These are phyloP conservation scores for Colletotrichum plurivorum DNA, from an alignment of 2,329 filamentous ascomycete species.

Conservation along the genomic window DNA sequence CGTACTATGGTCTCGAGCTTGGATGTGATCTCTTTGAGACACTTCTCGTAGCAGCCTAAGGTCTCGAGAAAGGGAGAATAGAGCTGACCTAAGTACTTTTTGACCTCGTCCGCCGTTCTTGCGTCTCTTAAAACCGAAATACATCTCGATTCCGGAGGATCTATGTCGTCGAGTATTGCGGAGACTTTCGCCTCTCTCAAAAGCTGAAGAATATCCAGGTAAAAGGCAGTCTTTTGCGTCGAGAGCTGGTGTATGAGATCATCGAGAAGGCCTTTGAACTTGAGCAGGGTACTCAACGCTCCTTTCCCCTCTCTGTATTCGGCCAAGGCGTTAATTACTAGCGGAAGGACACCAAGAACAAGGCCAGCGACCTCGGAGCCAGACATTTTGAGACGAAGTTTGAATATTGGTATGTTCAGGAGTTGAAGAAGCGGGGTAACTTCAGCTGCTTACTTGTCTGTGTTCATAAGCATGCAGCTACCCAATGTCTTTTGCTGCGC, in stretches of 20 bases:
- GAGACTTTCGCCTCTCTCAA: not conserved
- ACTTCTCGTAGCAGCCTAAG: not conserved
- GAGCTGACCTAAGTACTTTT: not conserved
- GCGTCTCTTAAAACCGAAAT: not conserved
- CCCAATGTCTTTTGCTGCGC: no score
- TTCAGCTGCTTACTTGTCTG: not conserved
- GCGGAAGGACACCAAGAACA: not conserved
- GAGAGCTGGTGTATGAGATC: not conserved
- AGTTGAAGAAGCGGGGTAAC: not conserved
- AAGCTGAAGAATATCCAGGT: not conserved
- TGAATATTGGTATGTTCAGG: not conserved
- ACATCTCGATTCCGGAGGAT: not conserved
- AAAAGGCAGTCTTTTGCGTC: not conserved
- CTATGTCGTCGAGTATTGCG: not conserved
- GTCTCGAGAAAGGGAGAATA: not conserved
- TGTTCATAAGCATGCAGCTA: no score
- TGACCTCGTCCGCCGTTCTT: not conserved
- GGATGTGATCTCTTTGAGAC: not conserved
- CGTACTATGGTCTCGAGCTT: no score
- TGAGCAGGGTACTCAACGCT: not conserved
- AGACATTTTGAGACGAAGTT: not conserved
- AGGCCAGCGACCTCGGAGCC: not conserved
- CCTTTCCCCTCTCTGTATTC: no score
- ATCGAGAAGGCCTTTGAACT: not conserved
- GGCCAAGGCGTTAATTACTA: not conserved